These are phyloP conservation scores for Brassica balearica DNA, from an alignment of 441 rosid genomes.

Conservation along the genomic window DNA sequence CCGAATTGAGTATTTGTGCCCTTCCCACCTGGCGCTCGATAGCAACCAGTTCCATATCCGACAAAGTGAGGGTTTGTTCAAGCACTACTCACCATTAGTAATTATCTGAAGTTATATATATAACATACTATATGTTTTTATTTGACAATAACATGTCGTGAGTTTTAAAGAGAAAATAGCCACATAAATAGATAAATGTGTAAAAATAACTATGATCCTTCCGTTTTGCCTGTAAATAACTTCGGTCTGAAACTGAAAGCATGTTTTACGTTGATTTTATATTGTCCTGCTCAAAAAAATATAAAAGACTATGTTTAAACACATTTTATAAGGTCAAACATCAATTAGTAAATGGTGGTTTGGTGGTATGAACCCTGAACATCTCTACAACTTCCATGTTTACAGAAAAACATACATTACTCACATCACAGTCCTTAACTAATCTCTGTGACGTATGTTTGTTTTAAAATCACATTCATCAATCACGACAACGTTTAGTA, in stretches of 20 bases:
- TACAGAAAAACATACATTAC: neutral
- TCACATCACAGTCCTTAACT: neutral
- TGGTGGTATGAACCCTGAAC: neutral
- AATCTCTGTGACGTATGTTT: neutral
- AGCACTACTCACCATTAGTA: slow-evolving; percentile 1
- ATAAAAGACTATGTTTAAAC: too few relatives aligned
- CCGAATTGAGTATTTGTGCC: slow-evolving; percentile 26
- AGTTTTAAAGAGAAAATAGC: neutral
- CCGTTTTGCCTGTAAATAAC: neutral
- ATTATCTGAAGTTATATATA: slow-evolving; percentile 1
- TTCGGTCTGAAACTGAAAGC: neutral
- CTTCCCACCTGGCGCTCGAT: slow-evolving; percentile 28
- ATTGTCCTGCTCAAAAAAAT: neutral
- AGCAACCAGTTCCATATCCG: slow-evolving; percentile 29
- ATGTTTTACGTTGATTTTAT: neutral
- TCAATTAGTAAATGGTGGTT: neutral
- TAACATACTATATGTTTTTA: neutral
- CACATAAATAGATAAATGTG: neutral
- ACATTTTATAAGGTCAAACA: neutral
- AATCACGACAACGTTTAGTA: neutral
- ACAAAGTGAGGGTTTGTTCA: slow-evolving; percentile 18
- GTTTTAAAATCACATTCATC: neutral
- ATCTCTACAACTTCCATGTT: neutral
- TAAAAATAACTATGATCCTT: neutral
- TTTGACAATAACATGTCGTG: neutral